phyloP scores from a whole-genome alignment of 225 moss, liverwort and hornwort genomes.

The Rhytidiadelphus loreus region DNA sequence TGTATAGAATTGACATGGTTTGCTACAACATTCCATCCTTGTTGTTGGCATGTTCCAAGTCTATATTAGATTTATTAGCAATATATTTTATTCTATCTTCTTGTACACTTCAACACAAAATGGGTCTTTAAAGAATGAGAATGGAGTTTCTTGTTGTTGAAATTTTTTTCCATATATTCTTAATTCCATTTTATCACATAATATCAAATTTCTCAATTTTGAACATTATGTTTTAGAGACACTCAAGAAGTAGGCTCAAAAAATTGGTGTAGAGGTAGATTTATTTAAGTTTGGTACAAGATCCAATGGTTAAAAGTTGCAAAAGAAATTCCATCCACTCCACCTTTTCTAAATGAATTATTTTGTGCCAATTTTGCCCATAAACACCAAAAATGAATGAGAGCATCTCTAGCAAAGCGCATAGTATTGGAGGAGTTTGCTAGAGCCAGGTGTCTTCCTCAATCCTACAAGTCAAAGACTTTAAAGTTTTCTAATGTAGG shows the following conservation, averaged over 20 bases:
- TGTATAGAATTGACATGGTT: neutral
- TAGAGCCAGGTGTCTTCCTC: accelerated
- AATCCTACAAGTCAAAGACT: accelerated
- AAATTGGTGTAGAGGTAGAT: neutral
- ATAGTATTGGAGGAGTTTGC: neutral
- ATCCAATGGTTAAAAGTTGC: neutral
- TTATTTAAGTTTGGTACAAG: neutral
- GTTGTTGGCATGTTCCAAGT: neutral
- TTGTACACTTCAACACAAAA: neutral
- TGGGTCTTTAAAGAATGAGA: neutral
- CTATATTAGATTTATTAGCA: neutral
- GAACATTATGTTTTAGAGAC: neutral
- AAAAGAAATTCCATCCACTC: accelerated
- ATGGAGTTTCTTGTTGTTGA: neutral
- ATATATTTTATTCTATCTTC: neutral
- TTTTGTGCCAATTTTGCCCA: neutral
- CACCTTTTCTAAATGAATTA: neutral
- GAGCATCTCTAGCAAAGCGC: accelerated
- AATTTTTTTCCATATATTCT: neutral
- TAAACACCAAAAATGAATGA: neutral
- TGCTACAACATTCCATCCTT: too few species aligned
- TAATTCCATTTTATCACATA: neutral
- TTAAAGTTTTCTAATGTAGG: accelerated
- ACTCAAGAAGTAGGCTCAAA: neutral
- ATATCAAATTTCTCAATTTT: neutral